phyloP scores from a whole-genome alignment of 1,284 basidiomycete species.

The Leucoagaricus sp. region DNA sequence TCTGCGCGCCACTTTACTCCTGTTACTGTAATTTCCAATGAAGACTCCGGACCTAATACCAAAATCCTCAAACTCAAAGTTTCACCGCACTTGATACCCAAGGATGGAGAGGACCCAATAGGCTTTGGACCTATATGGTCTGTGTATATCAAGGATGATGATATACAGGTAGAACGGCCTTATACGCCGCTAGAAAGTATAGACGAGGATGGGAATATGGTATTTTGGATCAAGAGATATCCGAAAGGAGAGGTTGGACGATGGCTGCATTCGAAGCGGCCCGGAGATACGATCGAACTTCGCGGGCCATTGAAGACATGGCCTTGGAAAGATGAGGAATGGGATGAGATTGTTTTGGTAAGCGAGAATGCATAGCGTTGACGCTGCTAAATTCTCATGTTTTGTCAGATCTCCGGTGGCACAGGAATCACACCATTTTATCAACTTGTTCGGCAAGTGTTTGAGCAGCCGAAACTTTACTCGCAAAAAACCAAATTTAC shows the following conservation, averaged over 20 bases:
- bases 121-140: constrained; percentile 63
- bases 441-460: constrained; percentile 58
- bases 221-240: constrained; percentile 80
- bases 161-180: constrained; percentile 85
- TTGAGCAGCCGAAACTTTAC: constrained; percentile 28
- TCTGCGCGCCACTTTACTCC: constrained; percentile 65
- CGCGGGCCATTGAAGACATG: constrained; percentile 80
- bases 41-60: constrained; percentile 51
- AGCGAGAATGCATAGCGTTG: constrained; percentile 19
- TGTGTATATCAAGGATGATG: constrained; percentile 81
- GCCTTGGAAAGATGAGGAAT: constrained; percentile 59
- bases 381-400: not conserved
- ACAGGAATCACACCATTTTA: constrained; percentile 83
- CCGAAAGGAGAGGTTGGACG: constrained; percentile 78
- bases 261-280: constrained; percentile 73
- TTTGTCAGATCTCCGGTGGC: constrained; percentile 75
- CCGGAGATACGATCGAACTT: constrained; percentile 70
- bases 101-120: constrained; percentile 15
- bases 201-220: constrained; percentile 60
- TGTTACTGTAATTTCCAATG: constrained; percentile 55
- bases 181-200: constrained; percentile 80
- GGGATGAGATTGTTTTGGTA: constrained; percentile 83
- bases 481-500: constrained; percentile 55
- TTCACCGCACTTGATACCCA: constrained; percentile 42
- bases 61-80: constrained; percentile 65